These are phyloP conservation scores for Podospora fimiseda DNA, from an alignment of 495 filamentous ascomycete genomes.

Conservation along the genomic window DNA sequence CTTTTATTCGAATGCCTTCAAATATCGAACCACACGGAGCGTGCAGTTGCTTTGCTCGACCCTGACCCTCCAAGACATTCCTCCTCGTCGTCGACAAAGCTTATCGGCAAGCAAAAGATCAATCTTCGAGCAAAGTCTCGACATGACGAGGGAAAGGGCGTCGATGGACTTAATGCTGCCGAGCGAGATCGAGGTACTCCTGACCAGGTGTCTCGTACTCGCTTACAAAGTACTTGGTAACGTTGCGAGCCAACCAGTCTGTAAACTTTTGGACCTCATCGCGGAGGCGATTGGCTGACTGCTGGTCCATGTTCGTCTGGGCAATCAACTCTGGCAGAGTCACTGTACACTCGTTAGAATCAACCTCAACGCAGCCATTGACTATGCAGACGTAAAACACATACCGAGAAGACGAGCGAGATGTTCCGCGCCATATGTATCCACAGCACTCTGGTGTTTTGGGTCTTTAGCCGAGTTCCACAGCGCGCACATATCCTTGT, in stretches of 20 bases:
- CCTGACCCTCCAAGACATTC: too few species aligned
- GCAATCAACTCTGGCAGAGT: slow-evolving; percentile 88
- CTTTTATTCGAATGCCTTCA: too few species aligned
- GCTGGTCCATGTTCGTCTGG: slow-evolving; percentile 94
- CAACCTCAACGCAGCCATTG: background rate
- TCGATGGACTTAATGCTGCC: slow-evolving; percentile 18
- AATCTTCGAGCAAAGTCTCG: too few species aligned
- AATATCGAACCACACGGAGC: too few species aligned
- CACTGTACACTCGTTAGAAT: slow-evolving; percentile 46
- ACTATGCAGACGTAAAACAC: slow-evolving; percentile 16
- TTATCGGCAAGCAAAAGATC: too few species aligned
- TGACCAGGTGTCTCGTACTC: slow-evolving; percentile 60
- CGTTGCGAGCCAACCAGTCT: slow-evolving; percentile 70
- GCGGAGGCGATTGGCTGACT: slow-evolving; percentile 76
- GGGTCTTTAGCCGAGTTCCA: slow-evolving; percentile 51
- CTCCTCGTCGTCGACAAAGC: too few species aligned
- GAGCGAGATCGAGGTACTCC: slow-evolving; percentile 46
- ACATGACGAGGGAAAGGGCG: background rate
- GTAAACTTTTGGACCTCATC: slow-evolving; percentile 81
- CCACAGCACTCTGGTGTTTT: slow-evolving; percentile 58
- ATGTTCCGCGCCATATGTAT: slow-evolving; percentile 93
- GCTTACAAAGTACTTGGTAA: slow-evolving; percentile 64
- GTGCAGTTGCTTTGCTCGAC: too few species aligned
- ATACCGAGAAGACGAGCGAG: slow-evolving; percentile 80
- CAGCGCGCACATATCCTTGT: slow-evolving; percentile 59